Evolutionary conservation across 768 basidiomycete species (phyloP).

Genomic region (Fomitopsis pulvina): DNA sequence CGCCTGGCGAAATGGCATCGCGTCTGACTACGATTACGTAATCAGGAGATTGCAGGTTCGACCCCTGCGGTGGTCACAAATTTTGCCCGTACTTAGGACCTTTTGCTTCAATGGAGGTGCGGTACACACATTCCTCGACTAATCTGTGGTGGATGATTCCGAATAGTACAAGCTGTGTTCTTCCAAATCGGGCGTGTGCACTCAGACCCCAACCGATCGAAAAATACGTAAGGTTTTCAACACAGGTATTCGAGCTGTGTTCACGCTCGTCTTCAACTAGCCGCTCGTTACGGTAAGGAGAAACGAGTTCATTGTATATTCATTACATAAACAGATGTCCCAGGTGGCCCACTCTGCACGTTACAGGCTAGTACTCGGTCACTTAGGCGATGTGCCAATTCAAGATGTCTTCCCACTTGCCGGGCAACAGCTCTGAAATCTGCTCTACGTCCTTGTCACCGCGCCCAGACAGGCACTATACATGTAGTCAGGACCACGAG

Average conservation of each 20-base stretch:
- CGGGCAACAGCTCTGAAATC: constrained; percentile 86
- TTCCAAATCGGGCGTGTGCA: no score
- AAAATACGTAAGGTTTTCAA: no score
- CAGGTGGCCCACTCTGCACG: background rate
- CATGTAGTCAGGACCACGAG: constrained; percentile 1
- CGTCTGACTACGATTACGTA: constrained; percentile 76
- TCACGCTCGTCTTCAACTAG: no score
- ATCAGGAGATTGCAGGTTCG: constrained; percentile 95
- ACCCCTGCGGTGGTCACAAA: constrained; percentile 85
- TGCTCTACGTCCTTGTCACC: constrained; percentile 99
- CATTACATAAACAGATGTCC: background rate
- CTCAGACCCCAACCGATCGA: no score
- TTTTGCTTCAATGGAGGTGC: no score
- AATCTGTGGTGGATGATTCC: no score
- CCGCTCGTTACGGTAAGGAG: no score
- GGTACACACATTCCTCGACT: no score
- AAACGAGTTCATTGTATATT: no score
- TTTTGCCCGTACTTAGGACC: no score
- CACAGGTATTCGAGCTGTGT: no score
- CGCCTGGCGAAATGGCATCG: constrained; percentile 94
- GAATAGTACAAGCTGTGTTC: no score
- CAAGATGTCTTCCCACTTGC: constrained; percentile 88
- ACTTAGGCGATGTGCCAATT: constrained; percentile 79
- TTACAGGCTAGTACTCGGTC: background rate
- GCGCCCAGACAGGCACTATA: constrained; percentile 85